A percentile compares a stretch with the other conserved stretches of the same genome.
Conservation (phyloP, 495 filamentous ascomycete genomes). For the Hypoxylon fragiforme region DNA sequence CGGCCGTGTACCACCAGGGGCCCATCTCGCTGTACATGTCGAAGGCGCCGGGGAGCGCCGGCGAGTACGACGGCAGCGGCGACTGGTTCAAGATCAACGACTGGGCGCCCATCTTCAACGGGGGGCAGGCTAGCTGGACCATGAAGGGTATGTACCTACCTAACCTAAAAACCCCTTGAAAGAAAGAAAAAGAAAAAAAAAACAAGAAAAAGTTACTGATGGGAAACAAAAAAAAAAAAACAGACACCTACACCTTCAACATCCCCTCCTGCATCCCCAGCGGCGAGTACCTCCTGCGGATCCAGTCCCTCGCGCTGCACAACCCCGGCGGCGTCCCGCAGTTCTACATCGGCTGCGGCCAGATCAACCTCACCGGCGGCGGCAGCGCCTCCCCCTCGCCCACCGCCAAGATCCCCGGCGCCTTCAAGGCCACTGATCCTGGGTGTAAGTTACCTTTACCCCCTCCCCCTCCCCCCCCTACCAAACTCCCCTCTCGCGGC, state of each 20-base stretch:
- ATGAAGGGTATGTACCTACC: slow-evolving; percentile 46
- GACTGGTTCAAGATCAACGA: slow-evolving; percentile 60
- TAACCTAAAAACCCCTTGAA: neutral
- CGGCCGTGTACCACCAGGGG: slow-evolving; percentile 63
- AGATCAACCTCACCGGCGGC: slow-evolving; percentile 59
- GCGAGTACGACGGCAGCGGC: slow-evolving; percentile 53
- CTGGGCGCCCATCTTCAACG: slow-evolving; percentile 46
- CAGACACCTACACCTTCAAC: slow-evolving; percentile 53
- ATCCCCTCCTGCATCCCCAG: slow-evolving; percentile 57
- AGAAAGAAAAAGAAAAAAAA: neutral
- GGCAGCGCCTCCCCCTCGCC: slow-evolving; percentile 52
- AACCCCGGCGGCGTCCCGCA: slow-evolving; percentile 55
- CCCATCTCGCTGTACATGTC: slow-evolving; percentile 62
- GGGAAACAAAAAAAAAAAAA: too few relatives aligned
- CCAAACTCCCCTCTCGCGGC: too few relatives aligned
- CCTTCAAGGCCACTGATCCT: slow-evolving; percentile 57
- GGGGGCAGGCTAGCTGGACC: slow-evolving; percentile 43
- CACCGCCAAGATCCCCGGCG: slow-evolving; percentile 56
- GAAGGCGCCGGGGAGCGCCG: slow-evolving; percentile 49
- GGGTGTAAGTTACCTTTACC: slow-evolving; percentile 40
- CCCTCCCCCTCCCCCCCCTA: neutral
- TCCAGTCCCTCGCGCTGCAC: slow-evolving; percentile 64
- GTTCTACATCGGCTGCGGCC: slow-evolving; percentile 63
- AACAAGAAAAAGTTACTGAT: neutral
- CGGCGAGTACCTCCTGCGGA: slow-evolving; percentile 65